A percentile compares a stretch with the other conserved stretches of the same genome.
Evolutionary conservation across 108 stramenopile genomes (phyloP).

Genomic region (Stephanodiscus triporus): DNA sequence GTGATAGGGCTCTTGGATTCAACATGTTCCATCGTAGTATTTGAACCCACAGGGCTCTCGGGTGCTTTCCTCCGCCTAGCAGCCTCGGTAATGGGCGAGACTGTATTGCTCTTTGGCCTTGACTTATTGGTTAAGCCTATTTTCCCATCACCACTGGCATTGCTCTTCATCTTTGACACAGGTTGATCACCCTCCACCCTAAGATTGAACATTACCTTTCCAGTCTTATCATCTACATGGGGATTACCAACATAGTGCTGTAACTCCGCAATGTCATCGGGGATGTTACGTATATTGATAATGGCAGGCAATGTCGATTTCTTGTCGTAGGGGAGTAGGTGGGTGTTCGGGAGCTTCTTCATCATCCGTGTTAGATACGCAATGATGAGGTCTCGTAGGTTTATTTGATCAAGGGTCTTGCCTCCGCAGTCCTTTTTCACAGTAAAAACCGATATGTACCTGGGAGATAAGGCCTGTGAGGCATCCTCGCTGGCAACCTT

Average conservation of each 20-base stretch:
- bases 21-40: neutral
- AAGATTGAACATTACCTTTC: conserved; percentile 49
- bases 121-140: neutral
- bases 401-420: conserved; percentile 30
- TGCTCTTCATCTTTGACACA: conserved; percentile 47
- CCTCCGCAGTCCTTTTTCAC: conserved; percentile 50
- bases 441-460: conserved; percentile 49
- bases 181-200: conserved; percentile 42
- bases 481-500: neutral
- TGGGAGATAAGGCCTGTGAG: conserved; percentile 1
- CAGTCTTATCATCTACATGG: conserved; percentile 32
- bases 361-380: conserved; percentile 42
- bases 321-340: conserved; percentile 46
- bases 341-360: conserved; percentile 44
- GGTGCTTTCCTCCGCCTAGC: neutral
- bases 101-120: neutral
- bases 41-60: neutral
- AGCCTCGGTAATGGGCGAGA: neutral
- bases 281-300: conserved; percentile 42
- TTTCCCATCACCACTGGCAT: neutral
- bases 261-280: conserved; percentile 39
- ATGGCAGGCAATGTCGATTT: conserved; percentile 30
- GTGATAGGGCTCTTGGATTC: neutral
- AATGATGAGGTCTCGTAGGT: conserved; percentile 31
- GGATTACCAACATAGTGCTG: conserved; percentile 44